Conservation (phyloP, 352 stramenopile genomes). For the Blastocystis sp. region DNA sequence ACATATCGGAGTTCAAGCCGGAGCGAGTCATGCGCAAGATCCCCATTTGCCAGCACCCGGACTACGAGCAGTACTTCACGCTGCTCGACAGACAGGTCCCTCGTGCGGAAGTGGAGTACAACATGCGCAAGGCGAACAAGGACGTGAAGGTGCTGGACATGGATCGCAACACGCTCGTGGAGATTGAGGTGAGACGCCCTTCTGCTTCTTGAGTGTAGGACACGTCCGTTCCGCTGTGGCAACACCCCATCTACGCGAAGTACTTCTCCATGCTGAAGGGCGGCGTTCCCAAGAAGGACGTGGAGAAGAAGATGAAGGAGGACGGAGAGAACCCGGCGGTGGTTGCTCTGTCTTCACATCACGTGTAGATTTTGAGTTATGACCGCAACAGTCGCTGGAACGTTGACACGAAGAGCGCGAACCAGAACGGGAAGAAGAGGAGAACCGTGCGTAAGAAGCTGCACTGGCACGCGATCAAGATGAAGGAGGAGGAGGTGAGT, state of each 20-base stretch:
- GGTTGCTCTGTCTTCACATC: not conserved
- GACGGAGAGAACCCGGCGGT: conserved; percentile 54
- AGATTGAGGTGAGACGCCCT: conserved; percentile 36
- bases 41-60: conserved; percentile 16
- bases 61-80: conserved; percentile 64
- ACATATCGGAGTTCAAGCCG: not conserved
- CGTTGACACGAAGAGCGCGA: conserved; percentile 6
- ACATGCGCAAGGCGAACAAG: conserved; percentile 41
- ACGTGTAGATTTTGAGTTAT: conserved; percentile 21
- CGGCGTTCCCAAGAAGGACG: conserved; percentile 17
- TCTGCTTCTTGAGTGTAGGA: not conserved
- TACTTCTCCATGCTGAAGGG: conserved; percentile 67
- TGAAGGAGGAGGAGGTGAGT: conserved; percentile 18
- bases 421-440: not conserved
- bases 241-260: conserved; percentile 68
- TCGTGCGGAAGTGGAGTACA: conserved; percentile 20
- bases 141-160: conserved; percentile 56
- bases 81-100: conserved; percentile 48
- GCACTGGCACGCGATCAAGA: conserved; percentile 34
- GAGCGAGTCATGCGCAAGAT: conserved; percentile 33
- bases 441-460: conserved; percentile 59
- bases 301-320: conserved; percentile 56
- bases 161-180: conserved; percentile 52
- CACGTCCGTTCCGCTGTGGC: conserved; percentile 9
- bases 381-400: conserved; percentile 12